phyloP scores from a whole-genome alignment of 345 rosid genomes.

The Bretschneidera sinensis region DNA sequence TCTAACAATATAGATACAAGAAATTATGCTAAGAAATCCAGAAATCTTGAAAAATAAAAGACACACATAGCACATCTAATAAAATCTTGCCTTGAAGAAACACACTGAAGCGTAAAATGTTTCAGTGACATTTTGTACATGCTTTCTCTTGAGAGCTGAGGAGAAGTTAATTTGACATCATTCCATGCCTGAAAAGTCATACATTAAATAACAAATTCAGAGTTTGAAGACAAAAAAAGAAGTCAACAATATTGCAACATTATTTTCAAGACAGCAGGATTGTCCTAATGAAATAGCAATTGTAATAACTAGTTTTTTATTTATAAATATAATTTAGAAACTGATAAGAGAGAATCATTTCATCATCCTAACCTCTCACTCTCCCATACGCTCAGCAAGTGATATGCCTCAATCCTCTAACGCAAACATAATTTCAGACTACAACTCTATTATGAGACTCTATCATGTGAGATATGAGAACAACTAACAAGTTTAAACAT shows the following conservation, averaged over 20 bases:
- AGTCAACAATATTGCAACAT: too few species aligned
- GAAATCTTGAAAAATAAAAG: not conserved
- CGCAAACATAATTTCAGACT: not conserved
- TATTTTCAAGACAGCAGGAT: too few species aligned
- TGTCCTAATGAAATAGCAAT: too few species aligned
- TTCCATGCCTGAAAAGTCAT: conserved; percentile 54
- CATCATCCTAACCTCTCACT: not conserved
- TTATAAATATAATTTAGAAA: too few species aligned
- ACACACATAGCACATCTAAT: not conserved
- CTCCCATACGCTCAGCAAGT: not conserved
- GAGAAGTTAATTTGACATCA: conserved; percentile 84
- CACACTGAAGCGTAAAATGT: conserved; percentile 50
- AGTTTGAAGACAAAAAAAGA: too few species aligned
- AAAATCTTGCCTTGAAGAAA: conserved; percentile 64
- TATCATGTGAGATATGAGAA: not conserved
- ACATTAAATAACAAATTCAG: conserved; percentile 4
- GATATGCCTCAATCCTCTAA: not conserved
- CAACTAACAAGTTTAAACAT: too few species aligned
- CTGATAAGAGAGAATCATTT: not conserved
- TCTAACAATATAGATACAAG: not conserved
- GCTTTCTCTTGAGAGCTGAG: conserved; percentile 89
- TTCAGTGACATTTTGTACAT: conserved; percentile 67
- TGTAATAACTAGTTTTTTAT: too few species aligned
- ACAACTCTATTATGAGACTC: not conserved
- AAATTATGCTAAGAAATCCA: not conserved